Evolutionary conservation across 2,329 filamentous ascomycete species (phyloP), one percentile per base, ranked within the genome.

Genomic region (Sporothrix brunneoviolacea): DNA sequence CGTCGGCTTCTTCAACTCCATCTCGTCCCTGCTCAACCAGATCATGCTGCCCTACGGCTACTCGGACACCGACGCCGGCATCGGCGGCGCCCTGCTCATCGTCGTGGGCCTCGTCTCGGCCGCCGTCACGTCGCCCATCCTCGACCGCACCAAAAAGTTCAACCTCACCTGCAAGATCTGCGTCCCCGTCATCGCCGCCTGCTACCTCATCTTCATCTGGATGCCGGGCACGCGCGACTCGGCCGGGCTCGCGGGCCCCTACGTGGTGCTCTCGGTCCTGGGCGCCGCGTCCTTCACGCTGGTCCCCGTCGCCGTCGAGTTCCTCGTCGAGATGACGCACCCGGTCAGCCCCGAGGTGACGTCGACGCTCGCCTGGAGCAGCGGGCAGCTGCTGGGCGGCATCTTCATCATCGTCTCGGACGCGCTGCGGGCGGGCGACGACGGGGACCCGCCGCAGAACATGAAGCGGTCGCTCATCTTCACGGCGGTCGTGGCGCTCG

Each of bases 1-100:
- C 66, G 88, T 95, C 54, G 90, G 86, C 60, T 84, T 93, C 71
- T 98, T 98, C 82, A 97, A 97, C 75, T 86, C 86, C 58, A 74
- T 91, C 58, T 94, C 90, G 44, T 86, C 86, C 2, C 79, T 97
- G 1, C 76, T 97, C 9, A 95, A 91, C 70, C 91, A 96, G 64
- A 88, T 97, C 64, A 79, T 97, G 56, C 73, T 80, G 35, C 93
- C 93, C 0, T 91, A 96, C 69, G 86, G 82, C 60, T 95, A 89
- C 76, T 78, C 72, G 53, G 86, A 95, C 64, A 84, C 85, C 57
- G 77, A 95, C 50, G 88, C 91, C 19, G 93, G 93, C 30, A 91
- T 97, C 60, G 89, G 84, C 10, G 93, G 93, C 56, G 93, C 87
- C 1, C 68, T 97, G 8, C 77, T 97, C 30, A 97, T 97, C 63